Evolutionary conservation across 768 basidiomycete genomes (phyloP).

Genomic region (Xerocomus potaroensis): DNA sequence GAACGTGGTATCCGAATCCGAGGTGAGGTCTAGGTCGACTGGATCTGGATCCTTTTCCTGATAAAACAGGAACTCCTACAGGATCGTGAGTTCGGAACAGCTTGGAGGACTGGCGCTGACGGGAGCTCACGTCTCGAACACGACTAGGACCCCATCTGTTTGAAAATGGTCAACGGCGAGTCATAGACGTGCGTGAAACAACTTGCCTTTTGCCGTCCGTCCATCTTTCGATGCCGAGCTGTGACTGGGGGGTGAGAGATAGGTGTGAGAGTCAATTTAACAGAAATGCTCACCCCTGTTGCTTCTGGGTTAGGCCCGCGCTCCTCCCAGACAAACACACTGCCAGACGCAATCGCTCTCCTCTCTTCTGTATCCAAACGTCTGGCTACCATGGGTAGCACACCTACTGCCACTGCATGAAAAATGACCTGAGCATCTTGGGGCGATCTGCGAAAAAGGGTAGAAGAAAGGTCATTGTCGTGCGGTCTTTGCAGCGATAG

Average conservation of each 20-base stretch:
- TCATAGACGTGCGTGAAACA: not conserved
- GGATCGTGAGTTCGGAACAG: conserved; percentile 1
- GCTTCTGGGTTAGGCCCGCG: conserved; percentile 63
- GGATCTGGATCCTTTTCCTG: conserved; percentile 58
- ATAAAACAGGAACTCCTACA: conserved; percentile 74
- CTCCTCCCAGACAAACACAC: conserved; percentile 83
- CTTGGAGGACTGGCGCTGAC: not conserved
- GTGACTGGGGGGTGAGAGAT: conserved; percentile 2
- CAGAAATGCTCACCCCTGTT: conserved; percentile 48
- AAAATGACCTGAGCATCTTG: conserved; percentile 72
- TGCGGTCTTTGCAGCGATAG: not conserved
- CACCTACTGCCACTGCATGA: conserved; percentile 57
- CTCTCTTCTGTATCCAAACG: conserved; percentile 76
- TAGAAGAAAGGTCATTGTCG: not conserved
- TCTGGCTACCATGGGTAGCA: conserved; percentile 63
- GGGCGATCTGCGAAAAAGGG: conserved; percentile 38
- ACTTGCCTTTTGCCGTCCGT: conserved; percentile 59
- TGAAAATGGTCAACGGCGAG: conserved; percentile 4
- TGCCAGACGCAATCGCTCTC: conserved; percentile 62
- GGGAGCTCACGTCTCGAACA: conserved; percentile 60
- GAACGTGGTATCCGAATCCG: conserved; percentile 50
- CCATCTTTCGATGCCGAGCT: conserved; percentile 80
- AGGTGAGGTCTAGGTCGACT: conserved; percentile 44
- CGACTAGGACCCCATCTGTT: conserved; percentile 72
- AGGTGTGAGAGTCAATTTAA: conserved; percentile 2